Conservation (phyloP, 768 basidiomycete species). For the Tylopilus felleus region DNA sequence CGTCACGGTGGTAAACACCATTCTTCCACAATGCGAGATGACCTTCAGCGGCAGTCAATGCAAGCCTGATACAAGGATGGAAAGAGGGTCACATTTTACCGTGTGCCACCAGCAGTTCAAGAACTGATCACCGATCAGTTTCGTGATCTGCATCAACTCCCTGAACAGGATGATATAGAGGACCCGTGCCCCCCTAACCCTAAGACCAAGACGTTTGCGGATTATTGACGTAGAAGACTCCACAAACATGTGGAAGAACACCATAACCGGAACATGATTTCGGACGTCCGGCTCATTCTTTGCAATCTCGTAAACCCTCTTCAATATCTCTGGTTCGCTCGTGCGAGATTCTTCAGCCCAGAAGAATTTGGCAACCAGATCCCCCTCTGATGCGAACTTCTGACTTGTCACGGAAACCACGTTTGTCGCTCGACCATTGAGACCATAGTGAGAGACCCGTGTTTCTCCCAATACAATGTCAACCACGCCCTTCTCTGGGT, state of each 20-base stretch:
- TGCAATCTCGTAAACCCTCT: neutral
- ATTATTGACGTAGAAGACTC: neutral
- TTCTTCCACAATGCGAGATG: too few relatives aligned
- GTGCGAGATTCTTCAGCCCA: neutral
- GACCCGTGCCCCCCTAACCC: neutral
- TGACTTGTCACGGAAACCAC: neutral
- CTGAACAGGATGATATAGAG: neutral
- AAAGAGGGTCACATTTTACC: neutral
- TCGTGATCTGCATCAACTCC: neutral
- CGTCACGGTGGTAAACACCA: too few relatives aligned
- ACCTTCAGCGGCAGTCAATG: neutral
- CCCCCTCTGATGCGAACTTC: neutral
- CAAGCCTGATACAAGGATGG: neutral
- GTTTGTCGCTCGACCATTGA: neutral
- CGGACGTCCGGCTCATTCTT: neutral
- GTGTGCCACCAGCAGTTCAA: neutral
- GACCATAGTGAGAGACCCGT: neutral
- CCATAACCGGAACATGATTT: neutral
- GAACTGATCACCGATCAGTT: neutral
- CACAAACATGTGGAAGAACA: neutral
- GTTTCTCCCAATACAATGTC: neutral
- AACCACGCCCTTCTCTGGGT: neutral
- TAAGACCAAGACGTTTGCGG: neutral
- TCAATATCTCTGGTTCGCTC: neutral
- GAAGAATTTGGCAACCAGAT: neutral